Evolutionary conservation across 192 early-diverging fungal genomes (phyloP), one percentile per base, ranked within the genome.

Genomic region (Fimicolochytrium jonesii): DNA sequence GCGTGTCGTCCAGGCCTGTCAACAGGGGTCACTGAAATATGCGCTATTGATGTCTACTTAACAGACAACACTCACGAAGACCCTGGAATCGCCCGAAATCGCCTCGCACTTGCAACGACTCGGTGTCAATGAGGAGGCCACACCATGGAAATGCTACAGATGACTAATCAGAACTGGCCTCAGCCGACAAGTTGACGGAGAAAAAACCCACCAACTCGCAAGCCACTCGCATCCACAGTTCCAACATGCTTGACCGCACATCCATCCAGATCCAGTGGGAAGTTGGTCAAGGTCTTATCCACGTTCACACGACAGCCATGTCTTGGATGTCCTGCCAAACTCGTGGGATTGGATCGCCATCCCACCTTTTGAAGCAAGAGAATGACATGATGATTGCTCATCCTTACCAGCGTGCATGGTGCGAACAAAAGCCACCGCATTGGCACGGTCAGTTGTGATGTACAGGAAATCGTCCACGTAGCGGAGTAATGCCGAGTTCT

Each of bases 141-240:
- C 91, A 94, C 87, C 91, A 97, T 9, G 85, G 85, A 70, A 90
- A 86, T 17, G 81, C 86, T 89, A n/a, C n/a, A n/a, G n/a, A n/a
- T n/a, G n/a, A n/a, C n/a, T n/a, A n/a, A n/a, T n/a, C n/a, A n/a
- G n/a, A n/a, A n/a, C n/a, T n/a, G n/a, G n/a, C n/a, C n/a, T n/a
- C n/a, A n/a, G n/a, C n/a, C n/a, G n/a, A n/a, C n/a, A n/a, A n/a
- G n/a, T n/a, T n/a, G n/a, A n/a, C n/a, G n/a, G n/a, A n/a, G n/a
- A n/a, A n/a, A n/a, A n/a, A n/a, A n/a, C n/a, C n/a, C n/a, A n/a
- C n/a, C n/a, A n/a, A n/a, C n/a, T n/a, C n/a, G n/a, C n/a, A n/a
- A n/a, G n/a, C n/a, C n/a, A n/a, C n/a, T n/a, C n/a, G n/a, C n/a
- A n/a, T n/a, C n/a, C n/a, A n/a, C n/a, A n/a, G n/a, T n/a, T n/a